Conservation (phyloP, 345 rosid genomes). For the Syzygium aqueum region DNA sequence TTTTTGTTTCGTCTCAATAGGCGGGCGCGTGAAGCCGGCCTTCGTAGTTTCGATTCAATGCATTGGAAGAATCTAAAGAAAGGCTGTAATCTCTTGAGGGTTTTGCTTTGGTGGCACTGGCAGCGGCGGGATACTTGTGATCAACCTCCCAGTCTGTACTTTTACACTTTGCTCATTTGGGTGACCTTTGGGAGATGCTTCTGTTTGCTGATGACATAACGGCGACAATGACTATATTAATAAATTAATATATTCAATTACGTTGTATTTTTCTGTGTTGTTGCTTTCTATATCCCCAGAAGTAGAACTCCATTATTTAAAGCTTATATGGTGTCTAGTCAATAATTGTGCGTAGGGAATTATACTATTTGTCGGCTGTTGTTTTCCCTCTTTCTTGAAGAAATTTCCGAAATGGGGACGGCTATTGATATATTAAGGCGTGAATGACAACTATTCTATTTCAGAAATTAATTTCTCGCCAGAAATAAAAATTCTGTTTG, state of each 20-base stretch:
- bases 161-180: constrained; percentile 4
- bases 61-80: neutral
- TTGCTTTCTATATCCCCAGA: neutral
- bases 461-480: no score
- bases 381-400: neutral
- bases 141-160: constrained; percentile 7
- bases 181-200: neutral
- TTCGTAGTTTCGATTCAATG: neutral
- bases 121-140: constrained; percentile 20
- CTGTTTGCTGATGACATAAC: neutral
- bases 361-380: neutral
- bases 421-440: neutral
- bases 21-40: neutral
- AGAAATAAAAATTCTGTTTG: no score
- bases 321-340: neutral
- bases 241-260: neutral
- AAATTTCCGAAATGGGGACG: neutral
- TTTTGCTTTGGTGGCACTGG: constrained; percentile 21
- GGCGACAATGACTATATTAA: neutral
- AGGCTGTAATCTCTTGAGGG: neutral
- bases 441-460: no score
- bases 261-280: neutral
- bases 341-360: neutral
- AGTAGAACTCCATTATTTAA: neutral
- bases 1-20: neutral